Conservation (phyloP, 129 eudicot species). For the Chrysanthemum seticuspe region DNA sequence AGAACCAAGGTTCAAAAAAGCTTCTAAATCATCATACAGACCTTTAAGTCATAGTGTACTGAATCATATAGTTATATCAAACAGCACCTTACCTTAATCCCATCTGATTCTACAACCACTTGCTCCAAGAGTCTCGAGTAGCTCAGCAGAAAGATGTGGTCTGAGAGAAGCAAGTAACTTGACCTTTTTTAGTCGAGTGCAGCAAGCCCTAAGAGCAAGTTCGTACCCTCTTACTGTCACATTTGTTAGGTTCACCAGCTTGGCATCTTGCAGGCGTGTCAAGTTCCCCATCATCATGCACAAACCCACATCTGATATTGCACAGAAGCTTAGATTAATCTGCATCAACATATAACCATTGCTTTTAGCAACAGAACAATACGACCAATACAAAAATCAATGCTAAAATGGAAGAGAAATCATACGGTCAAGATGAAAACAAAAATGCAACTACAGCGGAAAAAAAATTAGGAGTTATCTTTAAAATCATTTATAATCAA, state of each 20-base stretch:
- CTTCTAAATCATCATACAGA: conserved; percentile 7
- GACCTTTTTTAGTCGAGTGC: conserved; percentile 69
- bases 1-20: background rate
- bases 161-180: conserved; percentile 51
- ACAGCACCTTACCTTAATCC: conserved; percentile 43
- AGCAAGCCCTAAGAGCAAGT: conserved; percentile 60
- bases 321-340: conserved; percentile 62
- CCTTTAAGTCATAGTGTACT: no score
- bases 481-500: background rate
- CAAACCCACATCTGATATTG: conserved; percentile 64
- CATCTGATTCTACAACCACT: conserved; percentile 77
- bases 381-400: background rate
- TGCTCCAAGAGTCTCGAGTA: conserved; percentile 48
- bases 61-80: background rate
- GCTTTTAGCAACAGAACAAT: background rate
- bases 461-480: background rate
- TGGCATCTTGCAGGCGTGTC: conserved; percentile 71
- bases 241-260: conserved; percentile 52
- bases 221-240: conserved; percentile 64
- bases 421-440: background rate
- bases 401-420: conserved; percentile 11
- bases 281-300: conserved; percentile 79
- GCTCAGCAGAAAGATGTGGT: conserved; percentile 48
- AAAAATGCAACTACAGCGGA: background rate
- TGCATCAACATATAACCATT: conserved; percentile 31